Evolutionary conservation across 2,329 filamentous ascomycete genomes (phyloP).

Genomic region (Botryotinia narcissicola): DNA sequence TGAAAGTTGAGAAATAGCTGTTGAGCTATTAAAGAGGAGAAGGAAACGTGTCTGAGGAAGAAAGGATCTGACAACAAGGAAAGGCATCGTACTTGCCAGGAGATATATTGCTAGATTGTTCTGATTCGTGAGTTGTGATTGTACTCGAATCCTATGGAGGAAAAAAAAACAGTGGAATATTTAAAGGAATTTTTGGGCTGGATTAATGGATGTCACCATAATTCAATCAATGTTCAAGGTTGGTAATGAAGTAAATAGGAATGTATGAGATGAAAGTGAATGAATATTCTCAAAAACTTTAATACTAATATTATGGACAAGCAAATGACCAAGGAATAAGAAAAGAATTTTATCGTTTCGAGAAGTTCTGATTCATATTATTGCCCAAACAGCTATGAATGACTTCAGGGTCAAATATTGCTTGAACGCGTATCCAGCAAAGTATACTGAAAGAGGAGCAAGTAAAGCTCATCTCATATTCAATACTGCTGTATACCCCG

Average conservation of each 20-base stretch:
- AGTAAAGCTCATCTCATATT: not conserved
- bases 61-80: not conserved
- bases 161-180: not conserved
- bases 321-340: not conserved
- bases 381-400: not conserved
- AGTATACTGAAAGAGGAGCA: not conserved
- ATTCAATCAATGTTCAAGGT: not conserved
- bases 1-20: not conserved
- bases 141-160: not conserved
- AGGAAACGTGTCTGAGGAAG: not conserved
- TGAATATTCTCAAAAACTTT: not conserved
- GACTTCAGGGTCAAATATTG: not conserved
- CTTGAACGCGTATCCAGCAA: not conserved
- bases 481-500: not conserved
- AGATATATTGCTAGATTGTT: not conserved
- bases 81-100: not conserved
- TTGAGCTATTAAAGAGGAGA: not conserved
- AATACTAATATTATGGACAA: not conserved
- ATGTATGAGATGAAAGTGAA: slow-evolving; percentile 9
- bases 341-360: not conserved
- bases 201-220: not conserved
- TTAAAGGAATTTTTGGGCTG: not conserved
- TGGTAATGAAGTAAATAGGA: slow-evolving; percentile 1
- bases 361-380: not conserved
- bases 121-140: not conserved